A percentile compares a stretch with the other conserved stretches of the same genome.
Conservation (phyloP, 768 basidiomycete genomes). For the Rhodotorula diobovata region DNA sequence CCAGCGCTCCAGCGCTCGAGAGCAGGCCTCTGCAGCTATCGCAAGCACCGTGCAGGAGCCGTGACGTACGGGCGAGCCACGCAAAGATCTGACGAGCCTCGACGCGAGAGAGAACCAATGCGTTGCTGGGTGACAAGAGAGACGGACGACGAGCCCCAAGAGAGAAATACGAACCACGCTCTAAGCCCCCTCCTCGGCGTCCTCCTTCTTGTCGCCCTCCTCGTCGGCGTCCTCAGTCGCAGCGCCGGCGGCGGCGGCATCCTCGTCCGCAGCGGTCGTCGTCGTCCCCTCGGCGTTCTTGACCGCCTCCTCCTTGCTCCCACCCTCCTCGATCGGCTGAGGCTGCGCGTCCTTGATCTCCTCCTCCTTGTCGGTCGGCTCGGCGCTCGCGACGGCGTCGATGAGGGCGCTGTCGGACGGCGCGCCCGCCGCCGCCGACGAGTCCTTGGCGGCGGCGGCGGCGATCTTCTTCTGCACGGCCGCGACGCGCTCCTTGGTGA, state of each 20-base stretch:
- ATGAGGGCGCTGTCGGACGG: not conserved
- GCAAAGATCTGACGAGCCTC: no score
- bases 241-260: not conserved
- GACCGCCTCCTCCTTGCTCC: slow-evolving; percentile 11
- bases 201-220: not conserved
- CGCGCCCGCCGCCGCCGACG: not conserved
- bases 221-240: not conserved
- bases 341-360: slow-evolving; percentile 18
- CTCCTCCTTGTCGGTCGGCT: slow-evolving; percentile 11
- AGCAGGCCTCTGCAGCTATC: no score
- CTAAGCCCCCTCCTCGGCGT: not conserved
- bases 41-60: no score
- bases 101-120: no score
- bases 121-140: no score
- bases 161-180: no score
- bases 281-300: slow-evolving; percentile 2
- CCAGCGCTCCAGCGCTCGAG: no score
- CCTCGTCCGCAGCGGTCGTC: no score
- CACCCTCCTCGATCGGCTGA: slow-evolving; percentile 13
- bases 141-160: not conserved
- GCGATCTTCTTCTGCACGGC: slow-evolving; percentile 61
- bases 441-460: slow-evolving; percentile 57
- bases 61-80: no score
- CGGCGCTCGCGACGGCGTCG: slow-evolving; percentile 14
- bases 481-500: slow-evolving; percentile 41